Conservation (phyloP, 176 grass and related monocot species). For the Avena atlantica region DNA sequence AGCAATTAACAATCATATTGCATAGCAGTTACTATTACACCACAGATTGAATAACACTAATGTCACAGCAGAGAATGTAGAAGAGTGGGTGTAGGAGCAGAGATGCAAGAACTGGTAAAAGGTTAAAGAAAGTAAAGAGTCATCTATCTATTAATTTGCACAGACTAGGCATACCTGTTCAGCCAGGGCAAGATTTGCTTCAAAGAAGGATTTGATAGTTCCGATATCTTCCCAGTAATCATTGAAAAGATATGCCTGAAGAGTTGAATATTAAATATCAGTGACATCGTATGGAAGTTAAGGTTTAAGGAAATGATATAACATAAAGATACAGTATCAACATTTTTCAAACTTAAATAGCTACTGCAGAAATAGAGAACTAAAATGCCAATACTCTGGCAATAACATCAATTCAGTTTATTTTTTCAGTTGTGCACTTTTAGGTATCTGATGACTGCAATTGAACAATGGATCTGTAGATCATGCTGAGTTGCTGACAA, state of each 20-base stretch:
- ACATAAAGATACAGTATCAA: not conserved
- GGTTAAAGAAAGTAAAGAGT: not conserved
- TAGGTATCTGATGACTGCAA: not conserved
- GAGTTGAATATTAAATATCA: conserved; percentile 17
- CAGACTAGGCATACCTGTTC: conserved; percentile 59
- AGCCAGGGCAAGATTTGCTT: conserved; percentile 89
- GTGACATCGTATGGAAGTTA: not conserved
- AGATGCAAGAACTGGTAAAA: not conserved
- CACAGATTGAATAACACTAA: conserved; percentile 15
- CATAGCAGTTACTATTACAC: not conserved
- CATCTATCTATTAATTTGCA: not conserved
- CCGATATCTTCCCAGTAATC: conserved; percentile 99
- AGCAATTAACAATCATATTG: not conserved
- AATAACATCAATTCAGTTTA: not conserved
- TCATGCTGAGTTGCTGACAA: conserved; percentile 11
- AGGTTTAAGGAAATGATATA: not conserved
- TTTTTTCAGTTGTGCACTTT: not conserved
- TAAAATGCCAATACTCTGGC: not conserved
- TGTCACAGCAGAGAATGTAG: not conserved
- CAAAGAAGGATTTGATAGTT: conserved; percentile 92
- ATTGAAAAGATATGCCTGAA: conserved; percentile 94
- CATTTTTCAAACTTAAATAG: not conserved
- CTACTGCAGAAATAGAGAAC: not conserved
- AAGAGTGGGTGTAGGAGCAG: not conserved
- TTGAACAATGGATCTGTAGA: not conserved